Evolutionary conservation across 2,329 filamentous ascomycete species (phyloP).

Genomic region (Colletotrichum sp.): DNA sequence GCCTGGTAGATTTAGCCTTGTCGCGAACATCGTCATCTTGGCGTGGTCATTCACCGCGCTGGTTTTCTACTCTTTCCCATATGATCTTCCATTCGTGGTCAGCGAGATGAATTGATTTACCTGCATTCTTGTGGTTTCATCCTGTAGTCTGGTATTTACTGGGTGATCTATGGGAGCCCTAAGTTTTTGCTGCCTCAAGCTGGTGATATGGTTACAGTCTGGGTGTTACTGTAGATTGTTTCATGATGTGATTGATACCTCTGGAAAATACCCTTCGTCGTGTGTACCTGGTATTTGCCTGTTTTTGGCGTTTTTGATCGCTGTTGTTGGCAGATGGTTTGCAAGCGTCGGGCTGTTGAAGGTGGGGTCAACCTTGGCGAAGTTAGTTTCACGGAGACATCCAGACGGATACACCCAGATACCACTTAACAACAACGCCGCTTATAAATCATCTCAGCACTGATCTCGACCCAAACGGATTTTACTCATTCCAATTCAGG

Average conservation of each 20-base stretch:
- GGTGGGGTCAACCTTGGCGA: too few relatives aligned
- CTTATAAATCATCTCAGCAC: neutral
- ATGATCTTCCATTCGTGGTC: rapidly evolving
- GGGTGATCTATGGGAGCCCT: rapidly evolving
- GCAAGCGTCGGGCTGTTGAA: too few relatives aligned
- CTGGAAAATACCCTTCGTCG: too few relatives aligned
- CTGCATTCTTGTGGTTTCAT: too few relatives aligned
- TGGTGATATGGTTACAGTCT: rapidly evolving
- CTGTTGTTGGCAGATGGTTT: too few relatives aligned
- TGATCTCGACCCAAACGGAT: neutral
- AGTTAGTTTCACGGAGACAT: neutral
- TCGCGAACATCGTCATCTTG: too few relatives aligned
- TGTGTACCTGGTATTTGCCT: too few relatives aligned
- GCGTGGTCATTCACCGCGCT: rapidly evolving
- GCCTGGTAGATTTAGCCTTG: too few relatives aligned
- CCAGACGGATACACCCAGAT: neutral
- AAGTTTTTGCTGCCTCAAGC: too few relatives aligned
- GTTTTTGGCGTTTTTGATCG: rapidly evolving
- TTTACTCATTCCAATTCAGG: neutral
- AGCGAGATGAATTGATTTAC: too few relatives aligned
- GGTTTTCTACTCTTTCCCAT: too few relatives aligned
- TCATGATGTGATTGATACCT: rapidly evolving
- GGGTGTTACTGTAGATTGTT: too few relatives aligned
- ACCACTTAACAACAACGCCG: neutral
- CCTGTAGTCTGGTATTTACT: rapidly evolving